Percentiles rank a stretch among this genome's conserved stretches.
Conservation (phyloP, 257 asterid species). For the Ligustrum vulgare region DNA sequence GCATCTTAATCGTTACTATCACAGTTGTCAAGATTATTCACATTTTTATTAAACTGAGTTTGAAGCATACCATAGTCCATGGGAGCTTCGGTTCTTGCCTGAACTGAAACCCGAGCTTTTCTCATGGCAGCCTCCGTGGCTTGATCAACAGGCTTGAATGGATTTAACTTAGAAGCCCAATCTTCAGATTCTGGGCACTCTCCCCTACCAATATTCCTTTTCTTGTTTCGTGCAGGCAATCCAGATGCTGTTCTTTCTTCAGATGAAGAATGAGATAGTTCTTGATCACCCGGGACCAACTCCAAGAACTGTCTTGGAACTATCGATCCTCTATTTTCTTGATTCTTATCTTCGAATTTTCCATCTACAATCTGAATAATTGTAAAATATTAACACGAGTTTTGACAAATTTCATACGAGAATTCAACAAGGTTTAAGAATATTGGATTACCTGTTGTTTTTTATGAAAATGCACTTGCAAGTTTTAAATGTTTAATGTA, state of each 20-base stretch:
- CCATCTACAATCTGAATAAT: slow-evolving; percentile 26
- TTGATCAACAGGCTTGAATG: slow-evolving; percentile 46
- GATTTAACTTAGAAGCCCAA: slow-evolving; percentile 54
- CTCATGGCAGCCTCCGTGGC: slow-evolving; percentile 78
- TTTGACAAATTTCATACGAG: not conserved
- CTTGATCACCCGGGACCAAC: slow-evolving; percentile 35
- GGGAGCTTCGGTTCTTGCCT: slow-evolving; percentile 98
- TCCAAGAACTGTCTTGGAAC: slow-evolving; percentile 73
- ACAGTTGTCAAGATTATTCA: too few relatives aligned
- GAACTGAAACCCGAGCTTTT: slow-evolving; percentile 93
- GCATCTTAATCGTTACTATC: too few relatives aligned
- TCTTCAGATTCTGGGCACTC: slow-evolving; percentile 80
- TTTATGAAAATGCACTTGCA: too few relatives aligned
- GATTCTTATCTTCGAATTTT: slow-evolving; percentile 35
- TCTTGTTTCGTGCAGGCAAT: slow-evolving; percentile 40
- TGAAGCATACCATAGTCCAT: slow-evolving; percentile 41
- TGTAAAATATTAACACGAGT: not conserved
- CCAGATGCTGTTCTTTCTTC: slow-evolving; percentile 85
- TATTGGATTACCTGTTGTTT: slow-evolving; percentile 31
- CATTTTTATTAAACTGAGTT: not conserved
- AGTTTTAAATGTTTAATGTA: too few relatives aligned
- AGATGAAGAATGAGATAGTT: slow-evolving; percentile 57
- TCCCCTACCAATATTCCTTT: slow-evolving; percentile 50
- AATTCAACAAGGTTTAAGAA: too few relatives aligned
- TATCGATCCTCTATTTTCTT: slow-evolving; percentile 22